Evolutionary conservation across 805 yeast species (phyloP), one percentile per base, ranked within the genome.

Genomic region (Wickerhamiella brachini): DNA sequence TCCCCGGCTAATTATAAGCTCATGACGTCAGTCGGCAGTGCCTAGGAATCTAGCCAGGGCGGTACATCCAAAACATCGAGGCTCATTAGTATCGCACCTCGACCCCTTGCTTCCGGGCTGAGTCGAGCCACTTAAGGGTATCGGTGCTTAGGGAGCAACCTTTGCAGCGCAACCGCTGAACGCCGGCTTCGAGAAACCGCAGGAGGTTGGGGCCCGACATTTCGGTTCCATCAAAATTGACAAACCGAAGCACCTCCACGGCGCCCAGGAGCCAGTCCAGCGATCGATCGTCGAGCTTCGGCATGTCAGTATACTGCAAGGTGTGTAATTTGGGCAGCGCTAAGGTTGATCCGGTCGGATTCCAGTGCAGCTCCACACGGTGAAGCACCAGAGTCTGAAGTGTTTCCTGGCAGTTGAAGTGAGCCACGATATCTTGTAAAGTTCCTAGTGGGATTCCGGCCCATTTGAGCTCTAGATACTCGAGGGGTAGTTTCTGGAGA

Each of bases 291-390:
- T 49, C 49, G 6, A 58, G 37, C 8, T 48, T 38, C 18, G 48
- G 44, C 60, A 57, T 58, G 38, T 49, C 48, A 3, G 61, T 57
- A 44, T 38, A 56, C 47, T 58, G 61, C 26, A 58, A 44, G 5
- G 53, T 52, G 20, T 50, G 31, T 5, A 58, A 51, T 1, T 37
- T 15, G 15, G 53, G 48, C 15, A 53, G 42, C 13, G 31, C 41
- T 3, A 9, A 29, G 41, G 42, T 43, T 8, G 26, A 21, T n/a
- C 20, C 31, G 17, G 26, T 26, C 10, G 20, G 48, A 12, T 49
- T 29, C n/a, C 39, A 39, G 29, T 48, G 51, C 18, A 47, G 42
- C 26, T 43, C 34, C 39, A 26, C 20, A 4, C 47, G 45, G 22
- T 54, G 56, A 4, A 54, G 38, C 5, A 57, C 60, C 7, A 57